Percentiles rank a stretch among this genome's conserved stretches.
phyloP scores from a whole-genome alignment of 371 early-diverging fungal genomes.

The Capniomyces stellatus region DNA sequence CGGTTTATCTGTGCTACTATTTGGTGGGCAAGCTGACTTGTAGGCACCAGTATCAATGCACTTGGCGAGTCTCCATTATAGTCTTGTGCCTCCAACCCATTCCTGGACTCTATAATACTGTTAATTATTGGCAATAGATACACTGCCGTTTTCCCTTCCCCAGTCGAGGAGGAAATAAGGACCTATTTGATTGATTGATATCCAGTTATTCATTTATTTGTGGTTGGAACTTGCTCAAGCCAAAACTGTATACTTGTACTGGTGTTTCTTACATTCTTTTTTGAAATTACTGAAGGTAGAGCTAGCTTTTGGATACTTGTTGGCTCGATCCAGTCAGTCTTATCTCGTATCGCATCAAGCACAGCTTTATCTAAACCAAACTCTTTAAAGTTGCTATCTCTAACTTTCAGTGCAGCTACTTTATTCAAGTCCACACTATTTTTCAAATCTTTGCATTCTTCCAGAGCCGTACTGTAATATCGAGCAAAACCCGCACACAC shows the following conservation, averaged over 20 bases:
- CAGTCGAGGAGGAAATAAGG: neutral
- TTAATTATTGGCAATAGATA: constrained; percentile 5
- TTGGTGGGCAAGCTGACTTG: constrained; percentile 96
- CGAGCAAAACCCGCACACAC: no score
- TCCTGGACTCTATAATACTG: neutral
- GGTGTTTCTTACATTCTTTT: neutral
- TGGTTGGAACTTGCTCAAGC: neutral
- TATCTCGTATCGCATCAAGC: neutral
- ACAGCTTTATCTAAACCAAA: neutral
- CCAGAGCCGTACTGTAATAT: no score
- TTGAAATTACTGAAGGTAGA: neutral
- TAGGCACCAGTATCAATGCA: constrained; percentile 95
- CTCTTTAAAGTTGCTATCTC: no score
- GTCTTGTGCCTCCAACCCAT: neutral
- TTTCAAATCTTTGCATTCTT: no score
- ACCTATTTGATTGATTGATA: neutral
- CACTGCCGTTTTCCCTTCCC: constrained; percentile 6
- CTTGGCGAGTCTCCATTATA: constrained; percentile 70
- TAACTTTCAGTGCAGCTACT: no score
- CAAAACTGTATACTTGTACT: neutral
- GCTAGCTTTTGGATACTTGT: neutral
- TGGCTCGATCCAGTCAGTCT: neutral
- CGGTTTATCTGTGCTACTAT: constrained; percentile 26
- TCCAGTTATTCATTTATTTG: neutral
- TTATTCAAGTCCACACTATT: no score